phyloP scores from a whole-genome alignment of 495 filamentous ascomycete species.

The Talaromyces wortmannii region DNA sequence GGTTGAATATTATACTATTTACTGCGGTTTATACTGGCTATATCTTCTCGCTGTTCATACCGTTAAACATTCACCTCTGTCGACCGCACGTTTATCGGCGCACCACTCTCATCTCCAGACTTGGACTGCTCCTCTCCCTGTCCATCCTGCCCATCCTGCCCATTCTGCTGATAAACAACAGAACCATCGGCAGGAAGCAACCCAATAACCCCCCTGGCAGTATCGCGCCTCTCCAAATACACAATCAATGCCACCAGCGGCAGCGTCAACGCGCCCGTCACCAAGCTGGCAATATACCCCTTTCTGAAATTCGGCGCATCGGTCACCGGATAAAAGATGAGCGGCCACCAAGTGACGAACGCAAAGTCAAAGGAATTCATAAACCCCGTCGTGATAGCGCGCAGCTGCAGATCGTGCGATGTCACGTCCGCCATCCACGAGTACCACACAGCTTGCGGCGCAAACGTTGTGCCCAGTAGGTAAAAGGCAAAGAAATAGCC shows the following conservation, averaged over 20 bases:
- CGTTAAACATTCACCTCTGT: not conserved
- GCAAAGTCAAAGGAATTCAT: slow-evolving; percentile 33
- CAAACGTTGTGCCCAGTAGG: slow-evolving; percentile 25
- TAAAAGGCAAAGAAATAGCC: slow-evolving; percentile 28
- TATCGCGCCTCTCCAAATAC: slow-evolving; percentile 22
- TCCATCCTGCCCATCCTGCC: too few relatives aligned
- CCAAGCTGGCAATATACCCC: slow-evolving; percentile 26
- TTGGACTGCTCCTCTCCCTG: not conserved
- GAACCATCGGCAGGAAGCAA: slow-evolving; percentile 1
- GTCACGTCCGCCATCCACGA: slow-evolving; percentile 30
- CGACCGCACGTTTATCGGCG: not conserved
- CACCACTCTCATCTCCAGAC: not conserved
- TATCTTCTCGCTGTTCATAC: not conserved
- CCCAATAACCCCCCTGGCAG: slow-evolving; percentile 17
- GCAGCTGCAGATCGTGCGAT: slow-evolving; percentile 22
- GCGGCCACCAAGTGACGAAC: slow-evolving; percentile 30
- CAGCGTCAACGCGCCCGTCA: slow-evolving; percentile 21
- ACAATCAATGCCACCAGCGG: slow-evolving; percentile 22
- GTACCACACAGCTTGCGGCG: slow-evolving; percentile 30
- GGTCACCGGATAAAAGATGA: slow-evolving; percentile 26
- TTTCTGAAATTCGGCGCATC: slow-evolving; percentile 25
- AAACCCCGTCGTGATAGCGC: slow-evolving; percentile 27
- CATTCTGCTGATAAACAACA: too few relatives aligned
- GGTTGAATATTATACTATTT: too few relatives aligned
- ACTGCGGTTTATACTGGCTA: too few relatives aligned